A percentile compares a stretch with the other conserved stretches of the same genome.
Conservation (phyloP, 768 basidiomycete species). For the Lactarius trivialis region DNA sequence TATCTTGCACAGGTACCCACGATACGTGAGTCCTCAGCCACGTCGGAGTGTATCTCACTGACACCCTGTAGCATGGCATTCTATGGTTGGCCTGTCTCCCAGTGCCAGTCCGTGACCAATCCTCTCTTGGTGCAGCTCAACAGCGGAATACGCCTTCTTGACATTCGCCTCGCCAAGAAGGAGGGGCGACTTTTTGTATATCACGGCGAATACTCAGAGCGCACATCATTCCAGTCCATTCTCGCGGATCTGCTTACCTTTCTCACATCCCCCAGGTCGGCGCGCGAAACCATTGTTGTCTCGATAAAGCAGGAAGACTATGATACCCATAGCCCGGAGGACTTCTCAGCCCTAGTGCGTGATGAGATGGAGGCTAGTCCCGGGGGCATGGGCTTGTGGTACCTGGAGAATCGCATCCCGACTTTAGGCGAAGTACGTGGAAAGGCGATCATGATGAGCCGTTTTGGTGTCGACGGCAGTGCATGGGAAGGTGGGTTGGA, state of each 20-base stretch:
- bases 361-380: conserved; percentile 54
- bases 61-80: conserved; percentile 58
- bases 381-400: conserved; percentile 63
- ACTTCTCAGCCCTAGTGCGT: conserved; percentile 61
- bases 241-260: conserved; percentile 56
- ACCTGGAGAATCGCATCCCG: conserved; percentile 74
- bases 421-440: conserved; percentile 79
- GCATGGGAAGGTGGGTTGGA: conserved; percentile 65
- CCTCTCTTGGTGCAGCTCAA: conserved; percentile 63
- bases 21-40: conserved; percentile 45
- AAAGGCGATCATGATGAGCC: conserved; percentile 76
- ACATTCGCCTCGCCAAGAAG: conserved; percentile 70
- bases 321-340: conserved; percentile 34
- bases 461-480: conserved; percentile 66
- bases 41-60: background rate
- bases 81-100: conserved; percentile 79
- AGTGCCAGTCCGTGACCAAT: conserved; percentile 67
- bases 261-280: conserved; percentile 49
- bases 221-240: conserved; percentile 59
- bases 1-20: conserved; percentile 46
- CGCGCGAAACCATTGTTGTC: conserved; percentile 72
- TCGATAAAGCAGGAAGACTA: conserved; percentile 88
- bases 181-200: conserved; percentile 62
- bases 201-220: conserved; percentile 72
- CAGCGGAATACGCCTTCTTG: conserved; percentile 75